Conservation (phyloP, 2,329 filamentous ascomycete species). For the Colletotrichum lini region DNA sequence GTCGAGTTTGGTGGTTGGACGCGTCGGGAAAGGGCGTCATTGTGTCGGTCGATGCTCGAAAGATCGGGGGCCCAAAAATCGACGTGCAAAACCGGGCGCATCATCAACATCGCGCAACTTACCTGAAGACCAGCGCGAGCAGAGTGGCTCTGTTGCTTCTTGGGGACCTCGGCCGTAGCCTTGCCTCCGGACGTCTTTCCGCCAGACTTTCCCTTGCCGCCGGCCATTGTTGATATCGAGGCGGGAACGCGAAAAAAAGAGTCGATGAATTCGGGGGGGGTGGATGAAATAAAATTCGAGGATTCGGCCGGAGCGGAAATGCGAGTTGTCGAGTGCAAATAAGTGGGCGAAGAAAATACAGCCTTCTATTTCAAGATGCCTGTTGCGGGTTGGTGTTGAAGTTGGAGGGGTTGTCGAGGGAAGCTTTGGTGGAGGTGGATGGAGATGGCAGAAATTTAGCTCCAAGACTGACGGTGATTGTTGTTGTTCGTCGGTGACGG, state of each 20-base stretch:
- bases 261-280: background rate
- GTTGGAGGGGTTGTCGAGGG: conserved; percentile 40
- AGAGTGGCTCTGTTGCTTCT: conserved; percentile 96
- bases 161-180: conserved; percentile 74
- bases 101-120: conserved; percentile 58
- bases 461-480: conserved; percentile 38
- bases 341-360: conserved; percentile 4
- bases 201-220: conserved; percentile 95
- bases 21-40: conserved; percentile 40
- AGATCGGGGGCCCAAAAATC: conserved; percentile 25
- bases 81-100: conserved; percentile 42
- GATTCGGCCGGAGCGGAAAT: conserved; percentile 32
- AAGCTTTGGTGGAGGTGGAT: conserved; percentile 43
- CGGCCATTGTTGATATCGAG: conserved; percentile 69
- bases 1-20: conserved; percentile 19
- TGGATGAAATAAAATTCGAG: conserved; percentile 18
- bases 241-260: conserved; percentile 28
- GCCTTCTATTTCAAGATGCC: conserved; percentile 22
- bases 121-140: conserved; percentile 96
- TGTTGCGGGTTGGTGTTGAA: conserved; percentile 31
- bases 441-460: conserved; percentile 43
- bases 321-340: conserved; percentile 35
- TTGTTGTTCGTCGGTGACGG: conserved; percentile 42
- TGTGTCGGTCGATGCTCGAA: conserved; percentile 40
- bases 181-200: conserved; percentile 91